A percentile compares a stretch with the other conserved stretches of the same genome.
These are phyloP conservation scores for Cichorium intybus DNA, from an alignment of 140 eudicot genomes.

Conservation along the genomic window DNA sequence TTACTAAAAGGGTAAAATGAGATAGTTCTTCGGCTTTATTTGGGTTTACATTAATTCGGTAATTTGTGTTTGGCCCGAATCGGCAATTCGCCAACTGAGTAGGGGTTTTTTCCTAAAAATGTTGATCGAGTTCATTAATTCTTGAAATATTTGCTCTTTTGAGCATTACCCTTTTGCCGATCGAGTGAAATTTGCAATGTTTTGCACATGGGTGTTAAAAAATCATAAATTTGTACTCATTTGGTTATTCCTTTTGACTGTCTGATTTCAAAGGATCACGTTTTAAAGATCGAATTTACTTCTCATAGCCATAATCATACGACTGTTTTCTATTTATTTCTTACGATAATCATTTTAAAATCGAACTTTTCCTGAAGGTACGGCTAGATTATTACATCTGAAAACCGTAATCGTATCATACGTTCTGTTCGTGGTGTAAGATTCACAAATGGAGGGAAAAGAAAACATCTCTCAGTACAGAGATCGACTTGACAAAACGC, in stretches of 20 bases:
- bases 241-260: slow-evolving; percentile 6
- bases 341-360: background rate
- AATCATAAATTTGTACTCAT: slow-evolving; percentile 3
- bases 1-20: slow-evolving; percentile 11
- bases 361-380: slow-evolving; percentile 18
- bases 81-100: slow-evolving; percentile 11
- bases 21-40: slow-evolving; percentile 5
- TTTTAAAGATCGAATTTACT: background rate
- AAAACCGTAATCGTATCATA: slow-evolving; percentile 3
- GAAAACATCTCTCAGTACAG: slow-evolving; percentile 57
- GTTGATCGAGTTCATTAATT: slow-evolving; percentile 1
- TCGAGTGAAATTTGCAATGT: slow-evolving; percentile 10
- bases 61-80: slow-evolving; percentile 4
- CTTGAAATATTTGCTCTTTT: slow-evolving; percentile 7
- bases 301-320: background rate
- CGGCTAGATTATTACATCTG: slow-evolving; percentile 5
- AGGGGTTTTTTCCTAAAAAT: background rate
- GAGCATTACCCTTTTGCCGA: background rate
- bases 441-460: slow-evolving; percentile 48
- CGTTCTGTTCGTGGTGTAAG: slow-evolving; percentile 15
- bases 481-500: slow-evolving; percentile 62
- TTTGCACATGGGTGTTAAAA: slow-evolving; percentile 20
- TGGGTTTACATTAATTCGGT: background rate
- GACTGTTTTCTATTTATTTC: background rate
- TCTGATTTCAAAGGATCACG: background rate